A percentile compares a stretch with the other conserved stretches of the same genome.
phyloP scores from a whole-genome alignment of 345 rosid genomes.

The Dipteronia sinensis region DNA sequence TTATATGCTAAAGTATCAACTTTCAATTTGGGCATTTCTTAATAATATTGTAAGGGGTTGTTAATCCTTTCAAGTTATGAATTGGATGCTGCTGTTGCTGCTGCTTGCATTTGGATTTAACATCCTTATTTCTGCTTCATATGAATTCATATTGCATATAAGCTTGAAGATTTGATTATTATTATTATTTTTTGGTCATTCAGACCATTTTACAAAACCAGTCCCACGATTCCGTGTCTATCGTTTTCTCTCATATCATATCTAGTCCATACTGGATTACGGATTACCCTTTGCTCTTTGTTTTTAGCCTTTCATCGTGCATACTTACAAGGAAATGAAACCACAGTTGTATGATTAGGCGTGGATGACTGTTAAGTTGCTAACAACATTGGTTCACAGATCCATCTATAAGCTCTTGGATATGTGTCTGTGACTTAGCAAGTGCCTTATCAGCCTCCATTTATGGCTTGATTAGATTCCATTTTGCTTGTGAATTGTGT shows the following conservation, averaged over 20 bases:
- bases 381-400: not conserved
- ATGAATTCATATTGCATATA: not conserved
- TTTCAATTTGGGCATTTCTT: not conserved
- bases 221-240: not conserved
- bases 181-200: not conserved
- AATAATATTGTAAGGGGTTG: not conserved
- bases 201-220: not conserved
- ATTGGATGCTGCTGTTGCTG: not conserved
- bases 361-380: too few relatives aligned
- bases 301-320: not conserved
- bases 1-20: not conserved
- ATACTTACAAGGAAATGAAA: not conserved
- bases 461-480: not conserved
- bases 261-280: not conserved
- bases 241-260: not conserved
- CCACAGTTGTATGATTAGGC: not conserved
- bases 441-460: not conserved
- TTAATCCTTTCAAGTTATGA: not conserved
- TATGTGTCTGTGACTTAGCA: not conserved
- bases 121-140: constrained; percentile 1
- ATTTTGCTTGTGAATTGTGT: not conserved
- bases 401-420: not conserved
- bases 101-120: constrained; percentile 4
- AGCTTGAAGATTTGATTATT: not conserved
- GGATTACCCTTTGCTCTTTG: not conserved